Percentiles rank a stretch among this genome's conserved stretches.
Conservation (phyloP, 2,329 filamentous ascomycete genomes). For the Diaporthe citri region DNA sequence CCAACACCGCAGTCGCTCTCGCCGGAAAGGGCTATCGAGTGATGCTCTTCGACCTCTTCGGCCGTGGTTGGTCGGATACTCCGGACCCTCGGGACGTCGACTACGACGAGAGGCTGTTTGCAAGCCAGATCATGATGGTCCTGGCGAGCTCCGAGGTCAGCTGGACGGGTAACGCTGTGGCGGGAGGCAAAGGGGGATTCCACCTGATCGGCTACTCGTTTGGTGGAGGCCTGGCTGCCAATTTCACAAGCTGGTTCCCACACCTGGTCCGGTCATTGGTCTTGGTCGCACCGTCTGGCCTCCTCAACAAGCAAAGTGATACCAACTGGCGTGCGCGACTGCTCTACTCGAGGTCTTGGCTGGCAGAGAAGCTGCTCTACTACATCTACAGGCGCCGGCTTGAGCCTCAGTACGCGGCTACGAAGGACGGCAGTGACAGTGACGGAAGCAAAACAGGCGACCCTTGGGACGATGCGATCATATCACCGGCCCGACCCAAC, state of each 20-base stretch:
- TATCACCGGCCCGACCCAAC: slow-evolving; percentile 64
- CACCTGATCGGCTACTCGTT: slow-evolving; percentile 84
- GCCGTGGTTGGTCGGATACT: slow-evolving; percentile 75
- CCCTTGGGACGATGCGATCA: slow-evolving; percentile 59
- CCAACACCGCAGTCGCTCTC: slow-evolving; percentile 74
- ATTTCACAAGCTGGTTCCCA: slow-evolving; percentile 81
- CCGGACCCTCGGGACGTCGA: slow-evolving; percentile 74
- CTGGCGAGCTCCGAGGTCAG: slow-evolving; percentile 77
- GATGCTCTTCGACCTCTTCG: slow-evolving; percentile 83
- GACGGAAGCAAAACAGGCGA: slow-evolving; percentile 53
- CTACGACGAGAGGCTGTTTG: slow-evolving; percentile 81
- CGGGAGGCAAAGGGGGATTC: slow-evolving; percentile 58
- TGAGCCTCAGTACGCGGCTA: slow-evolving; percentile 53
- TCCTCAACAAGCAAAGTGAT: slow-evolving; percentile 61
- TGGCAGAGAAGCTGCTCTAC: slow-evolving; percentile 71
- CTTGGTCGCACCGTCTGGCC: slow-evolving; percentile 82
- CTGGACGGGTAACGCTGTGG: slow-evolving; percentile 67
- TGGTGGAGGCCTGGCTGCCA: slow-evolving; percentile 81
- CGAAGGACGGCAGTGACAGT: slow-evolving; percentile 54
- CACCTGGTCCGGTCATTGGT: slow-evolving; percentile 77
- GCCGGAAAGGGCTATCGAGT: slow-evolving; percentile 78
- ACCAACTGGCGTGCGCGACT: slow-evolving; percentile 65
- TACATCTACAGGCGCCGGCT: slow-evolving; percentile 65
- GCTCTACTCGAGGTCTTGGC: slow-evolving; percentile 70
- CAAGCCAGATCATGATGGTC: slow-evolving; percentile 77